phyloP scores from a whole-genome alignment of 805 yeast genomes.

The Vanderwaltozyma verrucispora region DNA sequence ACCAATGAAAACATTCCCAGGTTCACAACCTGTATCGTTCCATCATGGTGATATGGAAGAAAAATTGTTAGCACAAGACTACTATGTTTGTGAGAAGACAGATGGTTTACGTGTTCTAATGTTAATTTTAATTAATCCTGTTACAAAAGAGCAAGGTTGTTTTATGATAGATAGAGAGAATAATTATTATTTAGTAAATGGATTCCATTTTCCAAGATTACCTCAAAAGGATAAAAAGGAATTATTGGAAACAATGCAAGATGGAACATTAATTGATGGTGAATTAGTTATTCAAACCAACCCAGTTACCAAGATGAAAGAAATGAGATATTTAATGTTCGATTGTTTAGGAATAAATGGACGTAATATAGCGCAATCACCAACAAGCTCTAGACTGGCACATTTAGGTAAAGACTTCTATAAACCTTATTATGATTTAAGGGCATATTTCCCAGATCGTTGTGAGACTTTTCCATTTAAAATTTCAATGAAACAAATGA shows the following conservation, averaged over 20 bases:
- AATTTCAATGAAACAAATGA: constrained; percentile 81
- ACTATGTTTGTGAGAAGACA: constrained; percentile 89
- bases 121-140: constrained; percentile 50
- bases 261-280: constrained; percentile 88
- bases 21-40: constrained; percentile 93
- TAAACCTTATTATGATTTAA: constrained; percentile 68
- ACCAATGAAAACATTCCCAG: constrained; percentile 52
- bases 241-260: constrained; percentile 46
- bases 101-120: constrained; percentile 87
- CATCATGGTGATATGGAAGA: constrained; percentile 58
- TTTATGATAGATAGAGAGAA: constrained; percentile 83
- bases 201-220: constrained; percentile 68
- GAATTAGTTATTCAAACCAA: constrained; percentile 71
- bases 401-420: constrained; percentile 73
- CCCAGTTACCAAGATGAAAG: constrained; percentile 45
- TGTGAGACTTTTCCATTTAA: constrained; percentile 75
- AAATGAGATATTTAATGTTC: constrained; percentile 74
- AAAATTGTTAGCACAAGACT: constrained; percentile 59
- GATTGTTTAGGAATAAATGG: constrained; percentile 86
- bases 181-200: constrained; percentile 72
- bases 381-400: constrained; percentile 74
- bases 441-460: constrained; percentile 60
- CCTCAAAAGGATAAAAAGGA: constrained; percentile 27
- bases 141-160: constrained; percentile 75
- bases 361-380: constrained; percentile 53